These are phyloP conservation scores for Arthrobotrys entomopaga DNA, from an alignment of 2,329 filamentous ascomycete genomes.

Conservation along the genomic window DNA sequence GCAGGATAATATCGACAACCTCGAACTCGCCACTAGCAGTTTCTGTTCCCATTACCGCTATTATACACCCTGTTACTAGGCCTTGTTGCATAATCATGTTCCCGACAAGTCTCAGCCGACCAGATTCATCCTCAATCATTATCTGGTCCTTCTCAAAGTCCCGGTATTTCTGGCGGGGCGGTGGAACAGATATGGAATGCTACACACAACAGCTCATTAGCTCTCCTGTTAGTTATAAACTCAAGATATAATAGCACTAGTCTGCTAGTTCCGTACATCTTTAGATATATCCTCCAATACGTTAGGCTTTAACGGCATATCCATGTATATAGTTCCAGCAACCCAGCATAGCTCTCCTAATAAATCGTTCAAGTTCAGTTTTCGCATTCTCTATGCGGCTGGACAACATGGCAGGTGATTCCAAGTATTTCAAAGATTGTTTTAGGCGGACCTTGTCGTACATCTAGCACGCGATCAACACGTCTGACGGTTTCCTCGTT, in stretches of 20 bases:
- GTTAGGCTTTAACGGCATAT: slow-evolving; percentile 94
- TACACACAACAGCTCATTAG: slow-evolving; percentile 61
- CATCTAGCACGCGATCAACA: slow-evolving; percentile 91
- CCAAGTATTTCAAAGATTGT: slow-evolving; percentile 16
- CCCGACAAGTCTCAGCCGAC: slow-evolving; percentile 82
- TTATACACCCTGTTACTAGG: slow-evolving; percentile 90
- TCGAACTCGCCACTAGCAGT: slow-evolving; percentile 92
- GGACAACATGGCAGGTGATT: background rate
- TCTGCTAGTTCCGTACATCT: slow-evolving; percentile 72
- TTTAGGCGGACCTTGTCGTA: slow-evolving; percentile 73
- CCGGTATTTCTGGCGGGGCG: slow-evolving; percentile 78
- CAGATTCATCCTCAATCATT: slow-evolving; percentile 96
- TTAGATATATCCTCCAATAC: slow-evolving; percentile 94
- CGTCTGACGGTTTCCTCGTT: slow-evolving; percentile 77
- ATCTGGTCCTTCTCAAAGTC: slow-evolving; percentile 72
- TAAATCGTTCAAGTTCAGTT: background rate
- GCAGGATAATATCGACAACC: slow-evolving; percentile 86
- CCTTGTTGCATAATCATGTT: slow-evolving; percentile 73
- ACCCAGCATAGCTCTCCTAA: slow-evolving; percentile 83
- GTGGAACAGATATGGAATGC: slow-evolving; percentile 89
- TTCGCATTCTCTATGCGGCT: too few relatives aligned
- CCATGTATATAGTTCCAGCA: slow-evolving; percentile 93
- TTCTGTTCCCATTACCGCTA: slow-evolving; percentile 94
- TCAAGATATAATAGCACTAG: background rate
- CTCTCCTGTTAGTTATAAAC: background rate